A percentile compares a stretch with the other conserved stretches of the same genome.
These are phyloP conservation scores for Xylaria sp. DNA, from an alignment of 2,329 filamentous ascomycete species.

Conservation along the genomic window DNA sequence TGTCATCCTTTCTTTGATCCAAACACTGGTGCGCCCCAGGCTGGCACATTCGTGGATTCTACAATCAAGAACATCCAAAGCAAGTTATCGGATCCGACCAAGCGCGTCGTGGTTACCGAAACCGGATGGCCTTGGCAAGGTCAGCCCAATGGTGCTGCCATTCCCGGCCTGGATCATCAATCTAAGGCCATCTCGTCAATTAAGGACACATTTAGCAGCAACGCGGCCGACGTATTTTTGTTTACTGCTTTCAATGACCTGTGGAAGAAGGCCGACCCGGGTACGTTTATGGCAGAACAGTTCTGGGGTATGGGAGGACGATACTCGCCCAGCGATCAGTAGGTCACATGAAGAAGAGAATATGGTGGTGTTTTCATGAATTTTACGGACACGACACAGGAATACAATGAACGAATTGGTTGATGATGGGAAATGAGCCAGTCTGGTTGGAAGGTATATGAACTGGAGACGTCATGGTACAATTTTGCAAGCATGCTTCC, in stretches of 20 bases:
- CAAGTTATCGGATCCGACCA: constrained; percentile 57
- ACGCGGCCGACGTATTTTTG: constrained; percentile 68
- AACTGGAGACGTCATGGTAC: constrained; percentile 43
- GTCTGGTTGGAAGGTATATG: constrained; percentile 36
- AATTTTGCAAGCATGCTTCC: constrained; percentile 42
- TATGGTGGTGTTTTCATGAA: constrained; percentile 6
- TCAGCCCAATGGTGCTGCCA: constrained; percentile 70
- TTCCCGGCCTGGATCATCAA: constrained; percentile 77
- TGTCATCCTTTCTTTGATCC: constrained; percentile 86
- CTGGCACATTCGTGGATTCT: constrained; percentile 74
- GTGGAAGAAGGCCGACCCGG: constrained; percentile 76
- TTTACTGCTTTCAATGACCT: constrained; percentile 83
- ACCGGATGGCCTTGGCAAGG: constrained; percentile 85
- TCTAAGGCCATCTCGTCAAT: constrained; percentile 72
- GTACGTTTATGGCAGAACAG: constrained; percentile 77
- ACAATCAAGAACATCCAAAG: constrained; percentile 61
- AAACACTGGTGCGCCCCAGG: constrained; percentile 66
- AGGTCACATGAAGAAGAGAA: constrained; percentile 7
- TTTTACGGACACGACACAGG: constrained; percentile 29
- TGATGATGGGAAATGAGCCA: constrained; percentile 31
- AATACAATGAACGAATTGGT: constrained; percentile 36
- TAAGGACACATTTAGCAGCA: constrained; percentile 65
- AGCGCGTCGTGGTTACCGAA: constrained; percentile 80
- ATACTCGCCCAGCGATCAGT: constrained; percentile 48
- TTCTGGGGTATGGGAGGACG: constrained; percentile 74